These are phyloP conservation scores for Plectranthus barbatus DNA, from an alignment of 257 asterid genomes.

Conservation along the genomic window DNA sequence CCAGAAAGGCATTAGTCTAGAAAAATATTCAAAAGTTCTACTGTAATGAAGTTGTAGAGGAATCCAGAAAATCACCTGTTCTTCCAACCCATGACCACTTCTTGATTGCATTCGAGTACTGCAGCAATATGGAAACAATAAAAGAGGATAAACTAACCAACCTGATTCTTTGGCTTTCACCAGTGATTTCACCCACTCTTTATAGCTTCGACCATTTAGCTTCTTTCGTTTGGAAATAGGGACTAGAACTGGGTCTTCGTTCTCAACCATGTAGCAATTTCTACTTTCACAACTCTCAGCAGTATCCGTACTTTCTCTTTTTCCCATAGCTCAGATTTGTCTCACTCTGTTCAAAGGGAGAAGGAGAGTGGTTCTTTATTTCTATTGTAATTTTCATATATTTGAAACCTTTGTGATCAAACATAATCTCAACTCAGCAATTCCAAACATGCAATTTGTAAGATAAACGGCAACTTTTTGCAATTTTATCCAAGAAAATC, in stretches of 20 bases:
- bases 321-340: background rate
- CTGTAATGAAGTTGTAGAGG: too few relatives aligned
- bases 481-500: too few relatives aligned
- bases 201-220: constrained; percentile 14
- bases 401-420: too few relatives aligned
- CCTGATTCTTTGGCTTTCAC: constrained; percentile 12
- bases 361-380: too few relatives aligned
- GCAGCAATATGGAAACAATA: background rate
- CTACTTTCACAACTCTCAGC: background rate
- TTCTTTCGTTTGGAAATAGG: background rate
- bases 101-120: background rate
- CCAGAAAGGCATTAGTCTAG: background rate
- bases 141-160: background rate
- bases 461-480: too few relatives aligned
- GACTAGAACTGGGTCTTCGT: too few relatives aligned
- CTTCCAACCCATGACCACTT: background rate
- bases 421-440: too few relatives aligned
- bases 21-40: background rate
- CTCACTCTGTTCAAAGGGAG: background rate
- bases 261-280: background rate
- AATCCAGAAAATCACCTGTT: too few relatives aligned
- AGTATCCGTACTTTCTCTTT: background rate
- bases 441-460: too few relatives aligned
- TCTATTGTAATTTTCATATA: too few relatives aligned
- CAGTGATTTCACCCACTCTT: constrained; percentile 8